phyloP scores from a whole-genome alignment of 2,329 filamentous ascomycete species.

The Venturia oleaginea region DNA sequence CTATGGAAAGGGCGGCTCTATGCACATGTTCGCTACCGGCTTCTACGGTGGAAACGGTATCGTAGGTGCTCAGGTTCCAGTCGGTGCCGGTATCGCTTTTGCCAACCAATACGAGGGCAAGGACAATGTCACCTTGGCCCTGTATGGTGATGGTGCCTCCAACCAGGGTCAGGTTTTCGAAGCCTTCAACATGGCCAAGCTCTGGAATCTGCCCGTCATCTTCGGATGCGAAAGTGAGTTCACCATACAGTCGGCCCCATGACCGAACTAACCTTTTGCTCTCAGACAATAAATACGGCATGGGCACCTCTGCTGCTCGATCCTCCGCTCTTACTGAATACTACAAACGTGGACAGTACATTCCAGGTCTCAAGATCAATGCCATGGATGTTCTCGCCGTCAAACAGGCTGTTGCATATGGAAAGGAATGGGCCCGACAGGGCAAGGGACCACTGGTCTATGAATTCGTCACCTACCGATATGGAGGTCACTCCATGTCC shows the following conservation, averaged over 20 bases:
- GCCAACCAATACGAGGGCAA: constrained; percentile 88
- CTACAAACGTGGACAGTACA: constrained; percentile 99
- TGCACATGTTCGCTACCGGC: constrained; percentile 99
- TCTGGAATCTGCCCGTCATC: constrained; percentile 91
- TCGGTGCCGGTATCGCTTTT: constrained; percentile 92
- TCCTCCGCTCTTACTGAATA: constrained; percentile 96
- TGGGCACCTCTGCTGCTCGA: constrained; percentile 93
- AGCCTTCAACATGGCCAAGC: constrained; percentile 99
- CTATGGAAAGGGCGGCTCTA: constrained; percentile 97
- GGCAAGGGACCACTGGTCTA: constrained; percentile 92
- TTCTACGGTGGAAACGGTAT: constrained; percentile 99
- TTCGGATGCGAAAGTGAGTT: constrained; percentile 96
- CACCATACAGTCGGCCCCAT: not conserved
- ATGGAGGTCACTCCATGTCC: constrained; percentile 99
- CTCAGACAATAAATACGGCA: constrained; percentile 98
- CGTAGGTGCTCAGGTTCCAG: constrained; percentile 94
- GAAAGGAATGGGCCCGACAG: constrained; percentile 72
- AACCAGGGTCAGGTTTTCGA: constrained; percentile 99
- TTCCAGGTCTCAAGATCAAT: constrained; percentile 98
- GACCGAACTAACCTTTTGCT: not conserved
- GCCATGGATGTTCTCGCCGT: constrained; percentile 98
- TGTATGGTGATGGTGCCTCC: constrained; percentile 96
- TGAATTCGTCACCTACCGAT: constrained; percentile 98
- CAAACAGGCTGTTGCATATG: constrained; percentile 91
- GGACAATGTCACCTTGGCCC: constrained; percentile 76